Evolutionary conservation across 805 yeast species (phyloP), one percentile per base, ranked within the genome.

Genomic region (Pichia thaimueangensis): DNA sequence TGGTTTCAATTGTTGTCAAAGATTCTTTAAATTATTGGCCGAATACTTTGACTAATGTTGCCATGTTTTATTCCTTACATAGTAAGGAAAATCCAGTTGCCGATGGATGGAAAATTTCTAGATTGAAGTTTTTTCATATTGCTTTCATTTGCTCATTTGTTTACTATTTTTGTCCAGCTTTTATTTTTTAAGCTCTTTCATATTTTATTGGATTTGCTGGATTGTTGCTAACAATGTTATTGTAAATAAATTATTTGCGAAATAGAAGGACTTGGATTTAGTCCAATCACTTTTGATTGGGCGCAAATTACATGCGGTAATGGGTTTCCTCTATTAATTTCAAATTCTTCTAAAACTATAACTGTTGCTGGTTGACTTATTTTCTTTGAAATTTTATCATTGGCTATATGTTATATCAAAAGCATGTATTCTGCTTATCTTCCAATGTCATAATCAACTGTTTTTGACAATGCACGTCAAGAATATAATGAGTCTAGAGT

Each of bases 211-310:
- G 35, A 32, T 32, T 19, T 32, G 35, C 13, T 32, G 35, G 35
- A 32, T 32, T 32, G 35, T 32, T 4, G 23, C 35, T 16, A 20
- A 20, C 17, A 32, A 32, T 32, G 35, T 32, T n/a, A 23, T 32
- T 13, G 35, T 32, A 4, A 32, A 32, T 22, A 21, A 32, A 32
- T 16, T 32, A 16, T 32, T 32, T 32, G 35, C 4, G 23, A 32
- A 20, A 32, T 32, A 9, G 23, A 32, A 32, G 35, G 35, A 17
- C 24, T 32, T n/a, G 35, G 35, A 5, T 32, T 32, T 32, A 32
- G 35, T 11, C 35, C 35, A 32, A 32, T 32, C 7, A 32, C 35
- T 16, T 32, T 32, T 17, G 35, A 32, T 32, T 32, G 35, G 35
- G 35, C 35, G 5, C 35, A 32, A 20, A 32, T 32, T 32, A 20